Conservation (phyloP, 2,329 filamentous ascomycete species). For the Diplodia scrobiculata region DNA sequence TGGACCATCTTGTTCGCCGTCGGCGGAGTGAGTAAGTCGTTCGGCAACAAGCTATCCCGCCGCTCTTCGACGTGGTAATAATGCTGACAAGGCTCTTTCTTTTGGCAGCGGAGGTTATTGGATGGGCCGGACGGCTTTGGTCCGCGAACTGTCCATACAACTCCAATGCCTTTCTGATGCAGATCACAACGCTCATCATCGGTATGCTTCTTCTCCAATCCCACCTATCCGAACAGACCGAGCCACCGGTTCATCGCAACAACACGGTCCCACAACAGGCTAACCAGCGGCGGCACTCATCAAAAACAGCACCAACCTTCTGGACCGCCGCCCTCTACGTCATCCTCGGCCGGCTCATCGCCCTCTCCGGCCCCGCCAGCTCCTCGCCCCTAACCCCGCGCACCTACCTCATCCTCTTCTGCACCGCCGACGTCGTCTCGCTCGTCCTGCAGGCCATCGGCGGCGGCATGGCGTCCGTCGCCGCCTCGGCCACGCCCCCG, state of each 20-base stretch:
- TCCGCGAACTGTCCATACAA: constrained; percentile 55
- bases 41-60: background rate
- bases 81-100: background rate
- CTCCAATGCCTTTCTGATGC: constrained; percentile 53
- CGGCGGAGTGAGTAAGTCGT: constrained; percentile 30
- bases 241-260: too few species aligned
- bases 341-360: constrained; percentile 57
- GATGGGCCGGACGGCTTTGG: constrained; percentile 55
- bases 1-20: constrained; percentile 27
- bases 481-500: constrained; percentile 47
- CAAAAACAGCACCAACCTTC: constrained; percentile 48
- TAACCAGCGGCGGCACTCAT: background rate
- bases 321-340: constrained; percentile 57
- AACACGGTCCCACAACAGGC: too few species aligned
- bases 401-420: constrained; percentile 60
- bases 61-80: background rate
- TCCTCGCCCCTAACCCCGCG: constrained; percentile 38
- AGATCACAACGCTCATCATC: constrained; percentile 53
- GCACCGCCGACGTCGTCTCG: constrained; percentile 60
- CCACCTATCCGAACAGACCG: too few species aligned
- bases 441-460: constrained; percentile 61
- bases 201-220: constrained; percentile 29
- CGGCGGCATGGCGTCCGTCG: constrained; percentile 60
- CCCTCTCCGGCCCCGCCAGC: constrained; percentile 55
- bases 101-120: constrained; percentile 48